Evolutionary conservation across 139 green algal species (phyloP).

Genomic region (Ostreobium quekettii): DNA sequence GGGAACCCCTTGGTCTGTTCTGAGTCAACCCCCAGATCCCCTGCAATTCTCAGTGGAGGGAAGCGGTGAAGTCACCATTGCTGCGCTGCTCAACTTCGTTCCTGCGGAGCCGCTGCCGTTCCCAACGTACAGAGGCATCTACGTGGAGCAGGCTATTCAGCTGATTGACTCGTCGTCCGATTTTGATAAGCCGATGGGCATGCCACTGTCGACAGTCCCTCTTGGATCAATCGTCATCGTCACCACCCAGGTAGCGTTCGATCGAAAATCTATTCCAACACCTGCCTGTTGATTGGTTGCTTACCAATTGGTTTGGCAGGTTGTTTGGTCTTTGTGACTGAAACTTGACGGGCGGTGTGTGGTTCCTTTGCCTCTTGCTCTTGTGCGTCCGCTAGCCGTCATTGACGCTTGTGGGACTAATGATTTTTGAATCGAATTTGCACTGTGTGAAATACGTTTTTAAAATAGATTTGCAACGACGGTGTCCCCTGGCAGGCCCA

Average conservation of each 20-base stretch:
- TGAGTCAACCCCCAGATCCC: neutral
- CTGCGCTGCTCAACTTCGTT: constrained; percentile 43
- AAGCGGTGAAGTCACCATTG: constrained; percentile 31
- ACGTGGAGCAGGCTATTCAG: constrained; percentile 39
- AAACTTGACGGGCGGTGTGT: too few relatives aligned
- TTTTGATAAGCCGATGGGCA: constrained; percentile 25
- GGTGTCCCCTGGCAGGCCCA: too few relatives aligned
- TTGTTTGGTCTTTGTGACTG: too few relatives aligned
- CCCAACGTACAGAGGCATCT: constrained; percentile 53
- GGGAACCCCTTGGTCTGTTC: neutral
- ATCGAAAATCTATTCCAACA: too few relatives aligned
- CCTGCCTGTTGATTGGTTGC: too few relatives aligned
- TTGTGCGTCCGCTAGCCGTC: too few relatives aligned
- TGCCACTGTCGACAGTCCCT: constrained; percentile 23
- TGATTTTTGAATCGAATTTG: too few relatives aligned
- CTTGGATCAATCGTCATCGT: constrained; percentile 39
- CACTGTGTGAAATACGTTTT: too few relatives aligned
- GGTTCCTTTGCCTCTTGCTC: too few relatives aligned
- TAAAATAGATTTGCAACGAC: too few relatives aligned
- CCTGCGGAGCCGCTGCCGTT: constrained; percentile 36
- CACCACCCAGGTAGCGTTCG: constrained; percentile 27
- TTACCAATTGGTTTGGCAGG: too few relatives aligned
- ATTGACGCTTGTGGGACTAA: too few relatives aligned
- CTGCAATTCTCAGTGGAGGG: constrained; percentile 12
- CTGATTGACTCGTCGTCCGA: constrained; percentile 19